A percentile compares a stretch with the other conserved stretches of the same genome.
These are phyloP conservation scores for Bipolaris sorokiniana DNA, from an alignment of 2,329 filamentous ascomycete genomes.

Conservation along the genomic window DNA sequence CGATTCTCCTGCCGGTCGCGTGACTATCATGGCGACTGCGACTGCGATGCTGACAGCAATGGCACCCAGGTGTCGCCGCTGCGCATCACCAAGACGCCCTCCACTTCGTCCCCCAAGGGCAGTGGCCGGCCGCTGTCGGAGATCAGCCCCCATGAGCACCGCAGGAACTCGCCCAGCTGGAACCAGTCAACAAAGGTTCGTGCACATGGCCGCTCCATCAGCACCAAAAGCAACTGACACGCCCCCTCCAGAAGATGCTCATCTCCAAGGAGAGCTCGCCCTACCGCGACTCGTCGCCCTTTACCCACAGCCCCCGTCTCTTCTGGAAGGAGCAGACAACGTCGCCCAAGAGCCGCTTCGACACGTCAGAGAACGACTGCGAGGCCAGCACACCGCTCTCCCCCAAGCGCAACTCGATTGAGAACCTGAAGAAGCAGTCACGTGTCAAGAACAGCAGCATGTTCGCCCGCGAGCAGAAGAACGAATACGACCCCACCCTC, in stretches of 20 bases:
- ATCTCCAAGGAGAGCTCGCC: slow-evolving; percentile 78
- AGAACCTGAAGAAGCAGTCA: slow-evolving; percentile 91
- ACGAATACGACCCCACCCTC: slow-evolving; percentile 86
- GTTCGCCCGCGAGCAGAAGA: slow-evolving; percentile 88
- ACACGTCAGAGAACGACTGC: slow-evolving; percentile 67
- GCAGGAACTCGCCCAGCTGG: slow-evolving; percentile 92
- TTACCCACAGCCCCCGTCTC: slow-evolving; percentile 75
- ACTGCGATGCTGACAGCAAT: slow-evolving; percentile 15
- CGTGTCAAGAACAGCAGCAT: slow-evolving; percentile 98
- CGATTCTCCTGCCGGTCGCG: not conserved
- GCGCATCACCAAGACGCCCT: slow-evolving; percentile 74
- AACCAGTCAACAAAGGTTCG: slow-evolving; percentile 74
- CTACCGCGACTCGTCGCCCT: slow-evolving; percentile 78
- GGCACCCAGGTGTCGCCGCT: slow-evolving; percentile 72
- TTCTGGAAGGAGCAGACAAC: slow-evolving; percentile 84
- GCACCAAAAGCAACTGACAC: slow-evolving; percentile 30
- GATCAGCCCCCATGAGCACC: slow-evolving; percentile 81
- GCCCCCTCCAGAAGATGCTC: slow-evolving; percentile 65
- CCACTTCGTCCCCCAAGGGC: slow-evolving; percentile 69
- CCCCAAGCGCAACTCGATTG: slow-evolving; percentile 85
- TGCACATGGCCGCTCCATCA: slow-evolving; percentile 14
- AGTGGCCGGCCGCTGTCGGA: slow-evolving; percentile 75
- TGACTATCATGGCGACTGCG: not conserved
- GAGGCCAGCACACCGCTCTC: slow-evolving; percentile 68
- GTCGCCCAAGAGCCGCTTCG: slow-evolving; percentile 66